These are phyloP conservation scores for Starmerella etchellsii DNA, from an alignment of 805 yeast genomes.

Conservation along the genomic window DNA sequence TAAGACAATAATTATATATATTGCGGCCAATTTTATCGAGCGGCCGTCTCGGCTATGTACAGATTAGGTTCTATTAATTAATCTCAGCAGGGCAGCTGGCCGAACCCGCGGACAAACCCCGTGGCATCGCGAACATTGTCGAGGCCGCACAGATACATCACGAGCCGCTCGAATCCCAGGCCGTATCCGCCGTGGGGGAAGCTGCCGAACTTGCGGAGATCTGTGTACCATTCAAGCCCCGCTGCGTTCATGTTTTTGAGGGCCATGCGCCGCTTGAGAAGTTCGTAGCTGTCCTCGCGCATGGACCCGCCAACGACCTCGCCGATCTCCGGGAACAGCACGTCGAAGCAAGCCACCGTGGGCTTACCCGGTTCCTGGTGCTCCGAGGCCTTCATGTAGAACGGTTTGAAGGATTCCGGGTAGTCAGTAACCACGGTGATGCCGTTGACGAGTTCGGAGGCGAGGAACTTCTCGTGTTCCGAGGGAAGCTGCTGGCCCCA, in stretches of 20 bases:
- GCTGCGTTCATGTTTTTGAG: constrained; percentile 41
- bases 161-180: constrained; percentile 77
- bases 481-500: constrained; percentile 70
- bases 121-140: constrained; percentile 78
- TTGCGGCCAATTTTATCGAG: too few relatives aligned
- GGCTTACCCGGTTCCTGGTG: constrained; percentile 1
- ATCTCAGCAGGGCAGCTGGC: constrained; percentile 36
- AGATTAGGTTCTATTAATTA: not conserved
- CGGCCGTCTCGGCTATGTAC: too few relatives aligned
- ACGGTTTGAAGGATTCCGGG: constrained; percentile 69
- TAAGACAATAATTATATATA: too few relatives aligned
- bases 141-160: constrained; percentile 57
- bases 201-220: constrained; percentile 60
- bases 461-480: constrained; percentile 86
- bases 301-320: constrained; percentile 91
- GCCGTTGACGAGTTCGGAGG: constrained; percentile 43
- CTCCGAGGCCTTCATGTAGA: constrained; percentile 57
- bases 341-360: constrained; percentile 77
- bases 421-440: constrained; percentile 89
- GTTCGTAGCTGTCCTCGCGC: constrained; percentile 56
- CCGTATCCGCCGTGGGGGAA: constrained; percentile 98
- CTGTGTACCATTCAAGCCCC: constrained; percentile 67
- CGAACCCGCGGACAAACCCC: constrained; percentile 70
- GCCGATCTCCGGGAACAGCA: constrained; percentile 81
- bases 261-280: constrained; percentile 39